Evolutionary conservation across 2,329 filamentous ascomycete species (phyloP).

Genomic region (Epichloe sp.): DNA sequence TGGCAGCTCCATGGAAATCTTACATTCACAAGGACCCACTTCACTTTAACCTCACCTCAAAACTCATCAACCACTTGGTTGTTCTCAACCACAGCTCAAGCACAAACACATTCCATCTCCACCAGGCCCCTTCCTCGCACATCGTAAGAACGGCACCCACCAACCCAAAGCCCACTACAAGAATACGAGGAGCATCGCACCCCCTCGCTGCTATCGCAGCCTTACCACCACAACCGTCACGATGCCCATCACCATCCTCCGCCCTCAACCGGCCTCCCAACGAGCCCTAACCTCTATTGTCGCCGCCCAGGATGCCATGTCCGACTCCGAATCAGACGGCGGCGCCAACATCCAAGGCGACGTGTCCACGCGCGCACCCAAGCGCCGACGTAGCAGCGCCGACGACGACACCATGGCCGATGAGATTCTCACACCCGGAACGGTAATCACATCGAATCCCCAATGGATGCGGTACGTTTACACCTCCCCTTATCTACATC

Average conservation of each 20-base stretch:
- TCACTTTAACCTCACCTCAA: background rate
- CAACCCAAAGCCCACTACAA: background rate
- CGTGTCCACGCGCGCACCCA: slow-evolving; percentile 30
- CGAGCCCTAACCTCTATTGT: slow-evolving; percentile 10
- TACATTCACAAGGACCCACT: background rate
- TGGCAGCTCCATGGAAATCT: background rate
- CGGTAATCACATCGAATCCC: slow-evolving; percentile 77
- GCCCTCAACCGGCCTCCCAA: slow-evolving; percentile 22
- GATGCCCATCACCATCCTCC: slow-evolving; percentile 37
- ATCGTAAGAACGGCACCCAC: background rate
- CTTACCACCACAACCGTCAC: background rate
- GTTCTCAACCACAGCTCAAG: background rate
- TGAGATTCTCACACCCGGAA: slow-evolving; percentile 75
- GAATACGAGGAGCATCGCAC: background rate
- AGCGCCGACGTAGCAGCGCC: slow-evolving; percentile 21
- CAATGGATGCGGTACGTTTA: slow-evolving; percentile 75
- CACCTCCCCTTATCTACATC: background rate
- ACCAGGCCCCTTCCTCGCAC: background rate
- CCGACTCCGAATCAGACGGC: slow-evolving; percentile 31
- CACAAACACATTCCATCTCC: background rate
- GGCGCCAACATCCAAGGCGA: slow-evolving; percentile 33
- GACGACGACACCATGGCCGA: slow-evolving; percentile 17
- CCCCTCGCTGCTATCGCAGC: background rate
- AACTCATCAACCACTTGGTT: background rate
- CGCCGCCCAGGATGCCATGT: slow-evolving; percentile 20